Conservation (phyloP, 208 protist species). For the Crithidia brevicula region DNA sequence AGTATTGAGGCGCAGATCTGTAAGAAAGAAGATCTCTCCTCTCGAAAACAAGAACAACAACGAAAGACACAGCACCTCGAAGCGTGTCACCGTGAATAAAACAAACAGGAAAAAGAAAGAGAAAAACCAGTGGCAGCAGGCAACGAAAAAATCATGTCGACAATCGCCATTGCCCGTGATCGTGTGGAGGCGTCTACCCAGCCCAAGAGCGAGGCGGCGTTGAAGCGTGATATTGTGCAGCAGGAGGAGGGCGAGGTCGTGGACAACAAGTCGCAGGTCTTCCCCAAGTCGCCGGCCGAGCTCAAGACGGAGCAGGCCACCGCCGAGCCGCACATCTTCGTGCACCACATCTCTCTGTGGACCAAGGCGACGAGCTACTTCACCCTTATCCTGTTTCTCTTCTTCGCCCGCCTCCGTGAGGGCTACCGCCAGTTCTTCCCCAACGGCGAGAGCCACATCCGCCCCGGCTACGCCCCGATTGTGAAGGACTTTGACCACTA, state of each 20-base stretch:
- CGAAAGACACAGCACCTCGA: too few species aligned
- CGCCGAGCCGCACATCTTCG: constrained; percentile 28
- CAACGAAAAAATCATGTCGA: constrained; percentile 2
- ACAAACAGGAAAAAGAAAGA: not conserved
- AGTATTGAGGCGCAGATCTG: too few species aligned
- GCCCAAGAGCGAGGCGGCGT: constrained; percentile 21
- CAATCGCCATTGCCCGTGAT: constrained; percentile 19
- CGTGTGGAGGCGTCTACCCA: constrained; percentile 13
- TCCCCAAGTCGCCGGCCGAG: constrained; percentile 22
- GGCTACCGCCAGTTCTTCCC: constrained; percentile 63
- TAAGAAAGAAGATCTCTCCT: too few species aligned
- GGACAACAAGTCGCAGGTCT: constrained; percentile 31
- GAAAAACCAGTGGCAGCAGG: not conserved
- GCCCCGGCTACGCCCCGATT: constrained; percentile 95
- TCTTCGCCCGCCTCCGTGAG: constrained; percentile 60
- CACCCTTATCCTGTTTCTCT: constrained; percentile 56
- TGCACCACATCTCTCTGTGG: constrained; percentile 44
- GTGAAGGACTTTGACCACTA: constrained; percentile 95
- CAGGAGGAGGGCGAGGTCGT: constrained; percentile 24
- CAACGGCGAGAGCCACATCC: constrained; percentile 23
- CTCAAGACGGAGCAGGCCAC: constrained; percentile 10
- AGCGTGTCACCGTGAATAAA: too few species aligned
- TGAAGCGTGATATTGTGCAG: constrained; percentile 29
- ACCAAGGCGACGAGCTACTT: constrained; percentile 62
- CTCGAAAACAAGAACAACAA: too few species aligned